phyloP scores from a whole-genome alignment of 768 basidiomycete genomes.

The Kwoniella sp. region DNA sequence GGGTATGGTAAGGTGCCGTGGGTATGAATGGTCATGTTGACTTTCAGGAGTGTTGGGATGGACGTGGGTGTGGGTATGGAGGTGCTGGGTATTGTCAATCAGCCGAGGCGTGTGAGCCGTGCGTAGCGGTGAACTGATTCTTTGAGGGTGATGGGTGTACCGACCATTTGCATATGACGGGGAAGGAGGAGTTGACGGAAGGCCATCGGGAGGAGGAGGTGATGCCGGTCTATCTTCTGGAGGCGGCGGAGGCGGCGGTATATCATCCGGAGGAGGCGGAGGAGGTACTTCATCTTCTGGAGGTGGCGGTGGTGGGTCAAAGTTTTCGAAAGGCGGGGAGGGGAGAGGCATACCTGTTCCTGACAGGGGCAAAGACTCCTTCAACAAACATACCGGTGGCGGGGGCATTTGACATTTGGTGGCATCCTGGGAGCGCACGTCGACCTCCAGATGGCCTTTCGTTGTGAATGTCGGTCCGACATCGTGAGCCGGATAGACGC shows the following conservation, averaged over 20 bases:
- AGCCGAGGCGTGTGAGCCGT: background rate
- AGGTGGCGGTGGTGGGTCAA: constrained; percentile 13
- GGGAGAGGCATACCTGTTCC: background rate
- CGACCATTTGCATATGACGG: background rate
- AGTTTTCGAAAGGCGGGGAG: background rate
- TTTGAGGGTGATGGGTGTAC: background rate
- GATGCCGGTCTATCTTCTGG: background rate
- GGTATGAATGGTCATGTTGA: too few relatives aligned
- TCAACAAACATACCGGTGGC: too few relatives aligned
- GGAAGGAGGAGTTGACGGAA: background rate
- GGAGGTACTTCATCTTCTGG: constrained; percentile 11
- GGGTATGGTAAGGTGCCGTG: too few relatives aligned
- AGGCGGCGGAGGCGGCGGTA: constrained; percentile 19
- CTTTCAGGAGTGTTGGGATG: background rate
- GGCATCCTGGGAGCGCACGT: too few relatives aligned
- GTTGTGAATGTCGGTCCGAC: constrained; percentile 8
- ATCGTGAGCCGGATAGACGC: background rate
- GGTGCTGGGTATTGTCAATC: constrained; percentile 1
- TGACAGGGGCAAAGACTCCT: too few relatives aligned
- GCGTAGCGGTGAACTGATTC: background rate
- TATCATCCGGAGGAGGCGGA: constrained; percentile 14
- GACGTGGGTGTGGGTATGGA: background rate
- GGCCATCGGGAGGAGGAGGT: background rate
- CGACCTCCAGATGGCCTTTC: too few relatives aligned
- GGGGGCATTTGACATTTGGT: too few relatives aligned